Conservation (phyloP, 345 rosid genomes). For the Citrus sp. region DNA sequence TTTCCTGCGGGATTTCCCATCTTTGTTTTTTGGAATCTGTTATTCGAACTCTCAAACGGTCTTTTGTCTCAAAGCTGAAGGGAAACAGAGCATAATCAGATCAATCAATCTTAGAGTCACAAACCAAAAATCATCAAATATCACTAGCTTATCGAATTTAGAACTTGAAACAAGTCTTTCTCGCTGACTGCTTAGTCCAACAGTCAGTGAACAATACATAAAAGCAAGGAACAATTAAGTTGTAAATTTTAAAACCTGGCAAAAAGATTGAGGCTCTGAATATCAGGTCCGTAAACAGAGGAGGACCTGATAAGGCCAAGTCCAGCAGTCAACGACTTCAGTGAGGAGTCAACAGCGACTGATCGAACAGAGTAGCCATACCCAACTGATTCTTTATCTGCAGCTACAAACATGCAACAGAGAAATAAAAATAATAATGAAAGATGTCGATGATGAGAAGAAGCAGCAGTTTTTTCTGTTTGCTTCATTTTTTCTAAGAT, state of each 20-base stretch:
- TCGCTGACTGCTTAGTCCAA: no score
- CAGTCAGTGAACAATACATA: no score
- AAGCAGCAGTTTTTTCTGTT: background rate
- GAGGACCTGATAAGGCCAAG: background rate
- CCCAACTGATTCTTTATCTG: background rate
- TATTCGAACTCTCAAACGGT: background rate
- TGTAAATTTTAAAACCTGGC: background rate
- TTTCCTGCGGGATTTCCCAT: background rate
- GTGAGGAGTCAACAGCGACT: background rate
- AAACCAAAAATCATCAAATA: background rate
- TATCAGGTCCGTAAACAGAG: background rate
- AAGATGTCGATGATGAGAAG: background rate
- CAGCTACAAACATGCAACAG: background rate
- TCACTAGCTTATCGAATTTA: no score
- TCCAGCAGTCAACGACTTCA: conserved; percentile 1
- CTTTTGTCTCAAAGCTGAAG: background rate
- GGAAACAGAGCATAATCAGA: background rate
- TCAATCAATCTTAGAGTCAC: background rate
- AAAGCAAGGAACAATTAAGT: no score
- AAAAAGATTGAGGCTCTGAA: background rate
- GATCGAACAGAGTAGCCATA: conserved; percentile 7
- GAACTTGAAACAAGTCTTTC: no score
- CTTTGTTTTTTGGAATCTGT: background rate
- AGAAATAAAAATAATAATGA: background rate
- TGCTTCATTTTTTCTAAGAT: background rate